phyloP scores from a whole-genome alignment of 306 rosid genomes.

The Cucurbita pepo region DNA sequence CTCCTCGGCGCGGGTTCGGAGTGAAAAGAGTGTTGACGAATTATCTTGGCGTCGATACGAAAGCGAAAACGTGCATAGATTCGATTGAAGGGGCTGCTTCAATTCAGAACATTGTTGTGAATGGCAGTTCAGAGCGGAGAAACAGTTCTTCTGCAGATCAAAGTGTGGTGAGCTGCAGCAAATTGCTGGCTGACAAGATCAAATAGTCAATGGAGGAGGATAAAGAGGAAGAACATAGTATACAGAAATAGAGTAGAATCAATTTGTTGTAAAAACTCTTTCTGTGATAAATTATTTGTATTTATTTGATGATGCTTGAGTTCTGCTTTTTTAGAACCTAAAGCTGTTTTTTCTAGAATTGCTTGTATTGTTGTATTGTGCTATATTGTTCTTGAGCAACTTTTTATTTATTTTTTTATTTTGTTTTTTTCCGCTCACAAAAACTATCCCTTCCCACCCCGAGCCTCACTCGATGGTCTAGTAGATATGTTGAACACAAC shows the following conservation, averaged over 20 bases:
- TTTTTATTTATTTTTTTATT: no score
- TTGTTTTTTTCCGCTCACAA: neutral
- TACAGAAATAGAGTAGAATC: neutral
- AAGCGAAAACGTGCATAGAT: conserved; percentile 41
- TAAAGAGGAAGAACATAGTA: neutral
- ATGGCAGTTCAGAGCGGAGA: conserved; percentile 11
- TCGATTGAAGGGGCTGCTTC: conserved; percentile 29
- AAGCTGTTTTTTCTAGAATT: neutral
- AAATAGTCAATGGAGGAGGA: neutral
- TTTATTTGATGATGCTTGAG: neutral
- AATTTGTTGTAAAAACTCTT: neutral
- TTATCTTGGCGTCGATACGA: conserved; percentile 78
- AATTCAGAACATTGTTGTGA: conserved; percentile 2
- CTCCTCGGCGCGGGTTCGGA: conserved; percentile 58
- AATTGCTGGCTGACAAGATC: neutral
- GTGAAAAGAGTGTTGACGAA: conserved; percentile 78
- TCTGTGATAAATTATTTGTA: neutral
- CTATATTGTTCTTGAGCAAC: neutral
- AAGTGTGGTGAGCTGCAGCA: conserved; percentile 9
- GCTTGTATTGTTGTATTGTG: neutral
- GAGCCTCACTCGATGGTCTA: no score
- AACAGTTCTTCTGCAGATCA: conserved; percentile 16
- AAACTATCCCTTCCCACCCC: neutral
- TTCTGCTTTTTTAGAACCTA: conserved; percentile 6
- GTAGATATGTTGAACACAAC: no score